A percentile compares a stretch with the other conserved stretches of the same genome.
These are phyloP conservation scores for Candida frijolesensis DNA, from an alignment of 1,139 yeast species.

Conservation along the genomic window DNA sequence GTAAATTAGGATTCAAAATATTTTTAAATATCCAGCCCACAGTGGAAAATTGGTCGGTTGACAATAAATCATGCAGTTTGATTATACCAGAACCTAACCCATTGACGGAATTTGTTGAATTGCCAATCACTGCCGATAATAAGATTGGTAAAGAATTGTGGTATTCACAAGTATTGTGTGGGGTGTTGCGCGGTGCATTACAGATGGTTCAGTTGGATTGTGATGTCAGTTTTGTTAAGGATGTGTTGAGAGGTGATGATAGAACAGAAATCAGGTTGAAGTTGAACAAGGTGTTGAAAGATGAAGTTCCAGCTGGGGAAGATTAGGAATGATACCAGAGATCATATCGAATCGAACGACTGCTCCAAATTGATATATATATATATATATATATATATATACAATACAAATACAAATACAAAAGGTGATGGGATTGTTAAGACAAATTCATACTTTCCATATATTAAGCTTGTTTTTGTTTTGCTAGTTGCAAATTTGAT, in stretches of 20 bases:
- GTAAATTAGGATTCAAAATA: slow-evolving; percentile 87
- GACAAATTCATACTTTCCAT: too few species aligned
- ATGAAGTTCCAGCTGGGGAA: slow-evolving; percentile 97
- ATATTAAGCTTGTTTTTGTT: too few species aligned
- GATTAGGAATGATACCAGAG: slow-evolving; percentile 44
- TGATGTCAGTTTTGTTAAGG: slow-evolving; percentile 79
- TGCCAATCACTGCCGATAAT: slow-evolving; percentile 66
- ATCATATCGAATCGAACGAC: not conserved
- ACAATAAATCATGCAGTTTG: slow-evolving; percentile 73
- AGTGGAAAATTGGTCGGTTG: slow-evolving; percentile 76
- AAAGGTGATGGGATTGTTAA: too few species aligned
- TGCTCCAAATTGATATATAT: not conserved
- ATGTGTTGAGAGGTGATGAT: slow-evolving; percentile 80
- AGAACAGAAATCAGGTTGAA: slow-evolving; percentile 77
- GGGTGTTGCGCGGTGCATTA: slow-evolving; percentile 86
- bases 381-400: too few species aligned
- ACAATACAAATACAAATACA: too few species aligned
- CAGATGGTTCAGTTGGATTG: slow-evolving; percentile 97
- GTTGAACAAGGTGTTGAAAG: slow-evolving; percentile 74
- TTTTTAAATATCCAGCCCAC: slow-evolving; percentile 82
- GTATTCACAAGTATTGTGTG: slow-evolving; percentile 90
- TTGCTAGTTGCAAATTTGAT: too few species aligned
- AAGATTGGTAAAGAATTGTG: slow-evolving; percentile 75
- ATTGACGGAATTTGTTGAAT: slow-evolving; percentile 90
- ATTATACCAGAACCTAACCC: slow-evolving; percentile 79